Percentiles rank a stretch among this genome's conserved stretches.
Evolutionary conservation across 208 protist genomes (phyloP).

Genomic region (Trichomonas tenax): DNA sequence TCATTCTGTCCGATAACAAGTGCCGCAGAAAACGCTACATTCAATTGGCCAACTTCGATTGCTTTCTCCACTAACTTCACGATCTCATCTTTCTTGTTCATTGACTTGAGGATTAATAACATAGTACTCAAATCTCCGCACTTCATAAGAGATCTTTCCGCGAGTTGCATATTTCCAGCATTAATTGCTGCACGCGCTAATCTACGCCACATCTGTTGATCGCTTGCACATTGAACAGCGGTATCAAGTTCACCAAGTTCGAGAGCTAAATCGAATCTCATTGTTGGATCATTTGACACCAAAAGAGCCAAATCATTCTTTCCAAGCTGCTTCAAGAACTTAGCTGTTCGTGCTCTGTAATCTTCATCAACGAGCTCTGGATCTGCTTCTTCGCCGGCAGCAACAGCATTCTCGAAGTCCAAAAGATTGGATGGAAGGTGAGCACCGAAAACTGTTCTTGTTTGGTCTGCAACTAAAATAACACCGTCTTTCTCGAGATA

Average conservation of each 20-base stretch:
- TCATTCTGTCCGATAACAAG: not conserved
- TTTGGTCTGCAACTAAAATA: not conserved
- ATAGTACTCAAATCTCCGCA: not conserved
- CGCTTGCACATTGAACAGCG: not conserved
- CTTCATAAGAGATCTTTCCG: not conserved
- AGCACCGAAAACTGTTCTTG: not conserved
- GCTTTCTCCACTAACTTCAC: not conserved
- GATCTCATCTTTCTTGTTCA: not conserved
- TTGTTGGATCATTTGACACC: not conserved
- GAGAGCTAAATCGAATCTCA: not conserved
- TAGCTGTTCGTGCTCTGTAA: not conserved
- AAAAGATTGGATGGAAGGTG: not conserved
- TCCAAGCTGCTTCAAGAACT: not conserved
- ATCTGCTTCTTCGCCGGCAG: not conserved
- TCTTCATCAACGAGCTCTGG: not conserved
- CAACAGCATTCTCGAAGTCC: not conserved
- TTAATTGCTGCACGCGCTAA: not conserved
- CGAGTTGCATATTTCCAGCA: not conserved
- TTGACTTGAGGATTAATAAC: not conserved
- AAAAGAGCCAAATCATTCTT: not conserved
- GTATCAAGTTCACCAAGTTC: not conserved
- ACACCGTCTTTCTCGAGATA: not conserved
- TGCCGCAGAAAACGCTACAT: not conserved
- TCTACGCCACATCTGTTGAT: not conserved
- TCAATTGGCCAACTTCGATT: not conserved